Evolutionary conservation across 2,329 filamentous ascomycete species (phyloP), one percentile per base, ranked within the genome.

Genomic region (Colletotrichum somersetense): DNA sequence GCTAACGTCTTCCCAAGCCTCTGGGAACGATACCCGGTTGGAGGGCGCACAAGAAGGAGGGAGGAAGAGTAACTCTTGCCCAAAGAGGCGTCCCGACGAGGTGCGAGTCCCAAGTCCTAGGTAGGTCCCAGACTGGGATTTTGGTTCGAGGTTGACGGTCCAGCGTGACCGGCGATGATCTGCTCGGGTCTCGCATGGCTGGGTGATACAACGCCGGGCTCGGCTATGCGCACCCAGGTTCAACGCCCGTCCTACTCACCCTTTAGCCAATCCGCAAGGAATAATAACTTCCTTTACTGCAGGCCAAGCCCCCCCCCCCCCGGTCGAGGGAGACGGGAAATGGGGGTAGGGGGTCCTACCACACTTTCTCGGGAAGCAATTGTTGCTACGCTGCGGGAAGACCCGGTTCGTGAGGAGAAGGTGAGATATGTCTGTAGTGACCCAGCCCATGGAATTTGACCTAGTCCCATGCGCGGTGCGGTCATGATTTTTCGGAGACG

Each of bases 401-500:
- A 53, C 66, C 69, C 66, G 66, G 67, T 69, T 68, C 59, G 46
- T 55, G n/a, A 63, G 61, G 11, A 52, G 11, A 52, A 26, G n/a
- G 46, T 7, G n/a, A 26, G 23, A 52, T 26, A 26, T 40, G 18
- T 70, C 26, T 61, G 38, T 72, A 40, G 44, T 61, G 38, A 61
- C 46, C 58, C 61, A 55, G 40, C 35, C 53, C 35, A 52, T 55
- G 50, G 44, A 26, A 14, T 68, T 62, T 30, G 55, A 42, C 38
- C 46, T 61, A 46, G 59, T 55, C 35, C 23, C 33, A 69, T 72
- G 59, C 66, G 69, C 55, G 66, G 66, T 65, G 59, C 55, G 59
- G 59, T 69, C 69, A 72, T 72, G 53, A 33, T 23, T 66, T 62
- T 35, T 58, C 59, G 69, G 69, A 48, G 61, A 56, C 69, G 69